Evolutionary conservation across 495 filamentous ascomycete genomes (phyloP).

Genomic region (Massariosphaeria phaeospora): DNA sequence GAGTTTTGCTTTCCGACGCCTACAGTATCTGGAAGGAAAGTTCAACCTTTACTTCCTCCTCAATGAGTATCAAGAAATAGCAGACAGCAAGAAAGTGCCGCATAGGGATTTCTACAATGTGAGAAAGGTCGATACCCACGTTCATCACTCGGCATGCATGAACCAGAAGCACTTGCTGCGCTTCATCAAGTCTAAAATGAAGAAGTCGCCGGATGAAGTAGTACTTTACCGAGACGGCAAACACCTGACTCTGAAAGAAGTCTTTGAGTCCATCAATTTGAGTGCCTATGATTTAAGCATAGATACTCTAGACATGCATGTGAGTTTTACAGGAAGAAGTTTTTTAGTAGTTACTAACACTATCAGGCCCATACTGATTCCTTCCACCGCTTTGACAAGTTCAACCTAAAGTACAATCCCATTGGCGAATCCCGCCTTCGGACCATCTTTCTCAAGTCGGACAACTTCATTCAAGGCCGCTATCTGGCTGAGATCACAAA

Average conservation of each 20-base stretch:
- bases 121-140: constrained; percentile 96
- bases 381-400: constrained; percentile 98
- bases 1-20: constrained; percentile 87
- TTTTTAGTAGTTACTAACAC: not conserved
- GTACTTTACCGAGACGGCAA: constrained; percentile 92
- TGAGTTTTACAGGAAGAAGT: constrained; percentile 45
- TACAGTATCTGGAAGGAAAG: constrained; percentile 93
- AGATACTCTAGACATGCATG: constrained; percentile 98
- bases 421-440: constrained; percentile 91
- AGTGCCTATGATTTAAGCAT: constrained; percentile 98
- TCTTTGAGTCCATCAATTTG: constrained; percentile 94
- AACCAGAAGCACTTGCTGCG: constrained; percentile 97
- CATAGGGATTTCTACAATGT: constrained; percentile 99
- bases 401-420: constrained; percentile 98
- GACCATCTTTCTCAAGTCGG: constrained; percentile 96
- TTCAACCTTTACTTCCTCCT: constrained; percentile 88
- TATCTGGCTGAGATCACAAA: constrained; percentile 97
- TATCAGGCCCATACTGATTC: constrained; percentile 87
- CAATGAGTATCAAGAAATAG: constrained; percentile 96
- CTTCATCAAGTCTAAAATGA: constrained; percentile 99
- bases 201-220: constrained; percentile 89
- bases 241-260: constrained; percentile 81
- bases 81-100: constrained; percentile 94
- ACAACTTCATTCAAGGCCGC: constrained; percentile 92
- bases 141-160: constrained; percentile 99